Conservation (phyloP, 2,329 filamentous ascomycete species). For the Elsinoe batatas region DNA sequence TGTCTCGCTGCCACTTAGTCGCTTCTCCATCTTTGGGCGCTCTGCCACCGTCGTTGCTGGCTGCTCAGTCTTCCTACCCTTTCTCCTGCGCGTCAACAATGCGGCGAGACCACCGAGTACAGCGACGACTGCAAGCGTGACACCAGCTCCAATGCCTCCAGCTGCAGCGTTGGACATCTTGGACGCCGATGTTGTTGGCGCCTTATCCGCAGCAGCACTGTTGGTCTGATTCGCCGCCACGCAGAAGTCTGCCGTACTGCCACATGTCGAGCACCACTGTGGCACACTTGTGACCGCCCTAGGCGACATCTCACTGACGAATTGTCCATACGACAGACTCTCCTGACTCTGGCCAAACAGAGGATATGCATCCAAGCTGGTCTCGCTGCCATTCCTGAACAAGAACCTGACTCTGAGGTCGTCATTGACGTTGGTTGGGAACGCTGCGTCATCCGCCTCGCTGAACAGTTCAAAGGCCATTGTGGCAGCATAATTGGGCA, state of each 20-base stretch:
- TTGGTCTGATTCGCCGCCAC: conserved; percentile 5
- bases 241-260: conserved; percentile 60
- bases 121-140: conserved; percentile 55
- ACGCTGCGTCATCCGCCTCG: conserved; percentile 33
- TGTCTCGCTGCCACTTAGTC: not conserved
- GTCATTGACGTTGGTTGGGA: conserved; percentile 24
- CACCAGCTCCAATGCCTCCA: conserved; percentile 67
- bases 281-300: conserved; percentile 56
- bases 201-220: not conserved
- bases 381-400: conserved; percentile 53
- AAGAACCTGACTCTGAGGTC: conserved; percentile 52
- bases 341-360: conserved; percentile 49
- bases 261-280: conserved; percentile 67
- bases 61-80: not conserved
- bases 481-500: conserved; percentile 74
- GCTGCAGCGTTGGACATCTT: conserved; percentile 59
- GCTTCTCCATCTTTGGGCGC: conserved; percentile 1
- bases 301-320: conserved; percentile 51
- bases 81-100: conserved; percentile 23
- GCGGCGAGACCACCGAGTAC: conserved; percentile 46
- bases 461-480: conserved; percentile 70
- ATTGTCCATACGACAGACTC: conserved; percentile 58
- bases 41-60: not conserved
- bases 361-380: conserved; percentile 44
- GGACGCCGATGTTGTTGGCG: conserved; percentile 19